phyloP scores from a whole-genome alignment of 31 red algal species.

The Porphyra umbilicalis region DNA sequence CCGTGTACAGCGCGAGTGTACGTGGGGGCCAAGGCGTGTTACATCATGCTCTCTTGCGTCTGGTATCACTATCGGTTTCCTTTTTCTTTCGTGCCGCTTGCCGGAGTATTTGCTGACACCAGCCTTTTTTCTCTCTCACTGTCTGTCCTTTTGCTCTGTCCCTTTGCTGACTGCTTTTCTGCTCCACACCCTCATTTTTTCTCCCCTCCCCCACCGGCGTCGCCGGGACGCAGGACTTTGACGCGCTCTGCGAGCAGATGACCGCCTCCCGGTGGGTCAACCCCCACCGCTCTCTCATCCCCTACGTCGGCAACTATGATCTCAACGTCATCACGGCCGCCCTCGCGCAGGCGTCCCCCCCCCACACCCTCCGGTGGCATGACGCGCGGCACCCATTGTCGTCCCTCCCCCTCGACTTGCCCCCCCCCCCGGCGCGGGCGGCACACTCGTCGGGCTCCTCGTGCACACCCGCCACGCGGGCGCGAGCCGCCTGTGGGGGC shows the following conservation, averaged over 20 bases:
- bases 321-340: not conserved
- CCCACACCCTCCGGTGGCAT: not conserved
- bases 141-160: too few species aligned
- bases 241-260: not conserved
- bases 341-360: not conserved
- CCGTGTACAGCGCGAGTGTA: not conserved
- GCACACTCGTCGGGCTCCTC: not conserved
- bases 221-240: not conserved
- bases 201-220: too few species aligned
- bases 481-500: not conserved
- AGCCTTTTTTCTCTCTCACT: too few species aligned
- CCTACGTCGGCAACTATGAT: not conserved
- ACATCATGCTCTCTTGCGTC: too few species aligned
- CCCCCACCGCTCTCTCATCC: not conserved
- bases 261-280: not conserved
- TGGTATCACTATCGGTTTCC: too few species aligned
- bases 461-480: not conserved
- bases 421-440: too few species aligned
- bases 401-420: not conserved
- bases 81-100: too few species aligned
- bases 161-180: too few species aligned
- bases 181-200: too few species aligned
- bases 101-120: too few species aligned
- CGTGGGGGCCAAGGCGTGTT: too few species aligned
- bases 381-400: constrained; percentile 1